A percentile compares a stretch with the other conserved stretches of the same genome.
These are phyloP conservation scores for Rhizopogon rudus DNA, from an alignment of 768 basidiomycete species.

Conservation along the genomic window DNA sequence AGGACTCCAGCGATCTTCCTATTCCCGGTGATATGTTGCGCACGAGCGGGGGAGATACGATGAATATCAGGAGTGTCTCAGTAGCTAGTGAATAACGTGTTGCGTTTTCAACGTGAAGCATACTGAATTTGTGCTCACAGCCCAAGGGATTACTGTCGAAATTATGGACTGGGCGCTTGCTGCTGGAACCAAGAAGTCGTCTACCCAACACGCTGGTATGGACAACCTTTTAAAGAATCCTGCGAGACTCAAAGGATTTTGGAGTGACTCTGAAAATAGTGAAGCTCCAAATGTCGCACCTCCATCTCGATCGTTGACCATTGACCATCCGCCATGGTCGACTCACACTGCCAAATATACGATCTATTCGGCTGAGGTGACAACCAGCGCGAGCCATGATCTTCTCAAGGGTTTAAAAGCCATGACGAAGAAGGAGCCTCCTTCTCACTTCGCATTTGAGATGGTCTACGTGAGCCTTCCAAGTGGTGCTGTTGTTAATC, in stretches of 20 bases:
- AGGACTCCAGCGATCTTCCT: neutral
- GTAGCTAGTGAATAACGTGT: neutral
- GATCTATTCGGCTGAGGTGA: slow-evolving; percentile 30
- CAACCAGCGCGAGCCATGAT: slow-evolving; percentile 55
- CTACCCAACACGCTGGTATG: slow-evolving; percentile 17
- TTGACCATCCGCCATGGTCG: neutral
- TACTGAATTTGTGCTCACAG: slow-evolving; percentile 26
- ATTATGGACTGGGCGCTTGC: slow-evolving; percentile 71
- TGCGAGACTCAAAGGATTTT: slow-evolving; percentile 1
- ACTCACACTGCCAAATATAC: neutral
- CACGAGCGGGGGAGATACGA: neutral
- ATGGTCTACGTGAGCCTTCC: slow-evolving; percentile 66
- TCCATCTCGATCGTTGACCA: neutral
- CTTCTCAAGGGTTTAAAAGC: slow-evolving; percentile 65
- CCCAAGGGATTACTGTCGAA: slow-evolving; percentile 70
- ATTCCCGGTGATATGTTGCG: neutral
- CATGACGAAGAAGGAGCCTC: slow-evolving; percentile 90
- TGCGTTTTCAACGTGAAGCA: neutral
- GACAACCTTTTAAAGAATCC: neutral
- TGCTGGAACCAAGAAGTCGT: slow-evolving; percentile 53
- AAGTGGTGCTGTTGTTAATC: neutral
- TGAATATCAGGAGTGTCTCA: neutral
- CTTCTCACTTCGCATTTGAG: slow-evolving; percentile 62
- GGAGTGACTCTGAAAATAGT: neutral
- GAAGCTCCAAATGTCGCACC: neutral